Conservation (phyloP, 2,329 filamentous ascomycete genomes). For the Exserohilum rostratum region DNA sequence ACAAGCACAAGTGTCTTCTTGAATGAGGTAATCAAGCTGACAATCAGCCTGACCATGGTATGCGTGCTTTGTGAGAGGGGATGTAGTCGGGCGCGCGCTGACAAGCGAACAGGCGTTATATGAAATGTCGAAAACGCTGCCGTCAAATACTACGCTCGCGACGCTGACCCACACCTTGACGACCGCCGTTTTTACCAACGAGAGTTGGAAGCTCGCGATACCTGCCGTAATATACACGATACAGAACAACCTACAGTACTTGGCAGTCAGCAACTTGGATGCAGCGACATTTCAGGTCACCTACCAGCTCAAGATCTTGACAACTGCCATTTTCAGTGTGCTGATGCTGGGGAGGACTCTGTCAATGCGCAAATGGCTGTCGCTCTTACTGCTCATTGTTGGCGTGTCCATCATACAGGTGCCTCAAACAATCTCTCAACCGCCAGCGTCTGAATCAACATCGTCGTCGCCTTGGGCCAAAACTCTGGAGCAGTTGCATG, state of each 20-base stretch:
- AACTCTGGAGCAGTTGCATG: constrained; percentile 76
- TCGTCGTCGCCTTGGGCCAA: constrained; percentile 77
- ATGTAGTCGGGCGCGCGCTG: not conserved
- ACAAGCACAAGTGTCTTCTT: constrained; percentile 93
- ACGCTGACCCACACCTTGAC: constrained; percentile 81
- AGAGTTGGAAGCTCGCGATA: constrained; percentile 93
- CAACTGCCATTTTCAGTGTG: constrained; percentile 86
- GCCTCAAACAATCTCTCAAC: constrained; percentile 64
- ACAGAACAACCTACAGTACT: constrained; percentile 92
- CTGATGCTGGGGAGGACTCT: constrained; percentile 74
- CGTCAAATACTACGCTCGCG: constrained; percentile 79
- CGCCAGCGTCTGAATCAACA: constrained; percentile 62
- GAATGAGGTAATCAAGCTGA: constrained; percentile 89
- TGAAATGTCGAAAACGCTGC: constrained; percentile 78
- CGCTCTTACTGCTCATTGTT: constrained; percentile 76
- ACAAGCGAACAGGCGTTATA: constrained; percentile 66
- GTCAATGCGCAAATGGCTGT: constrained; percentile 76
- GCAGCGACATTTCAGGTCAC: constrained; percentile 92
- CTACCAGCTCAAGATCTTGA: constrained; percentile 93
- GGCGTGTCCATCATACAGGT: constrained; percentile 88
- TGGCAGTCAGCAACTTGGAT: constrained; percentile 88
- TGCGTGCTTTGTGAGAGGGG: not conserved
- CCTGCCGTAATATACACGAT: constrained; percentile 88
- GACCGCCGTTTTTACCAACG: constrained; percentile 80
- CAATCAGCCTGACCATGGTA: constrained; percentile 78